These are phyloP conservation scores for Macroventuria anomochaeta DNA, from an alignment of 2,329 filamentous ascomycete species.

Conservation along the genomic window DNA sequence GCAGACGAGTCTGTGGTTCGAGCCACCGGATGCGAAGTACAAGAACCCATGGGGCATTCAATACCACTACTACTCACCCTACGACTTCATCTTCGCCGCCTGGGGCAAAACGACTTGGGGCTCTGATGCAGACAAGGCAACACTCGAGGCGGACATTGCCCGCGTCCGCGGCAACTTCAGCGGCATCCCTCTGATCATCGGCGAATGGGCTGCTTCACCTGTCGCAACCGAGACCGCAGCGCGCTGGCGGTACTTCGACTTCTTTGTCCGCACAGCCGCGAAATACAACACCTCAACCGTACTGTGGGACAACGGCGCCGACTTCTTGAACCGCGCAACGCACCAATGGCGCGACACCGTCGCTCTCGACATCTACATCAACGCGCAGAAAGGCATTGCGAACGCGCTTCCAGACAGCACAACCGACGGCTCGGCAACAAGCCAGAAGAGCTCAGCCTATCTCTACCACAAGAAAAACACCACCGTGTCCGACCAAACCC, in stretches of 20 bases:
- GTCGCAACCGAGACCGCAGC: slow-evolving; percentile 61
- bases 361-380: slow-evolving; percentile 56
- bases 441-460: slow-evolving; percentile 60
- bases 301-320: slow-evolving; percentile 66
- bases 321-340: slow-evolving; percentile 60
- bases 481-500: slow-evolving; percentile 50
- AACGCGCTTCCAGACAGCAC: slow-evolving; percentile 63
- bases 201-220: slow-evolving; percentile 63
- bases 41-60: slow-evolving; percentile 66
- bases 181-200: slow-evolving; percentile 62
- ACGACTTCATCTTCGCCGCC: slow-evolving; percentile 49
- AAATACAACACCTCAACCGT: slow-evolving; percentile 60
- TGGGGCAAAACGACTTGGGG: slow-evolving; percentile 69
- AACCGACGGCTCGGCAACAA: slow-evolving; percentile 53
- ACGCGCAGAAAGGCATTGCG: slow-evolving; percentile 51
- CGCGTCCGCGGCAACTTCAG: slow-evolving; percentile 62
- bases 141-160: slow-evolving; percentile 58
- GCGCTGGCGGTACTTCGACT: slow-evolving; percentile 65
- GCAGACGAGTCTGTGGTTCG: slow-evolving; percentile 64
- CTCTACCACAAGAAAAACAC: slow-evolving; percentile 61
- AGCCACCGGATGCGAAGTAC: slow-evolving; percentile 54
- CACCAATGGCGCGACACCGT: slow-evolving; percentile 60
- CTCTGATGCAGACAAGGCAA: slow-evolving; percentile 59
- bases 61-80: slow-evolving; percentile 68
- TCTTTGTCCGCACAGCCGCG: slow-evolving; percentile 57